Base-by-base conservation (phyloP, 495 filamentous ascomycete genomes). In the Cenococcum geophilum region DNA sequence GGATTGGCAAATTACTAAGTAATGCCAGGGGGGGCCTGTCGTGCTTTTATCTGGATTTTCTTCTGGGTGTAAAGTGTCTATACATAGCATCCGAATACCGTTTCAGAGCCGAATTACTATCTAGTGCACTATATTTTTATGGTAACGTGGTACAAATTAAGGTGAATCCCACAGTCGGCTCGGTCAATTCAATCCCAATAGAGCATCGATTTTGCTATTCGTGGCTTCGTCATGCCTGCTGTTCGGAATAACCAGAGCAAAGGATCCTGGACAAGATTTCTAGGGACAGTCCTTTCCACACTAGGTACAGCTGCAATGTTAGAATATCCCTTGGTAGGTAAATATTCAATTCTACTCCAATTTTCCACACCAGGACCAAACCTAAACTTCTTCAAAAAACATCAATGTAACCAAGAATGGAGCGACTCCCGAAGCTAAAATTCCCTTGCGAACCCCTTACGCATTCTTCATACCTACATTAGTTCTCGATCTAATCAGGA, bases 401-500 rank as follows among this genome's bases (percentile, higher is more conserved):
- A 14, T 14, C 36, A n/a, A 40, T 40, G 6, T 40, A 6, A 40
- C 36, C 36, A 40, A 40, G 6, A 8, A 40, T n/a, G n/a, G n/a
- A n/a, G n/a, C 36, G 36, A 40, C 36, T 40, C 36, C 36, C 6
- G 36, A 6, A 40, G 36, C 36, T 40, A 14, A 14, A 40, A 40
- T 40, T 40, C 36, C 14, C 8, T 14, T 40, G 36, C 36, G 14
- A 14, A 14, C 36, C 3, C 1, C 48, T 51, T 20, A 51, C 18
- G 23, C 11, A 22, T 5, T 1, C 1, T 51, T 21, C 48, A 18
- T 21, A 23, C 11, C n/a, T 22, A 11, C 48, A 22, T 51, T 21
- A 14, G 23, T 21, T 51, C 48, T 51, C n/a, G 48, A 51, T 23
- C 22, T 51, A 21, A 51, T 51, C 48, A 51, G 11, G 23, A 51